Percentiles rank a stretch among this genome's conserved stretches.
Conservation (phyloP, 2,329 filamentous ascomycete genomes). For the Fusarium mundagurra region DNA sequence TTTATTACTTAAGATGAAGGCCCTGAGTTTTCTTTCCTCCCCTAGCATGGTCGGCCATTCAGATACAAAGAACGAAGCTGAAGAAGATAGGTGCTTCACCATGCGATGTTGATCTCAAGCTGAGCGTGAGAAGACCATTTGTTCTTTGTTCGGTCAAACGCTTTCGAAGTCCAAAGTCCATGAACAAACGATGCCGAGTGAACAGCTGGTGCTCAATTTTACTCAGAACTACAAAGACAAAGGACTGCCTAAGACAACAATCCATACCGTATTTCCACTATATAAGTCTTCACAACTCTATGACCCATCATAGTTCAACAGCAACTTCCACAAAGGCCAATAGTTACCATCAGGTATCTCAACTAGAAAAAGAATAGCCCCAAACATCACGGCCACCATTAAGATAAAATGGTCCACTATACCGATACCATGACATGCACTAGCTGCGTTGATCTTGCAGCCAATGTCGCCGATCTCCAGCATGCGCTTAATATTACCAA, state of each 20-base stretch:
- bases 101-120: not conserved
- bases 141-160: not conserved
- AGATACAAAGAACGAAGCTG: no score
- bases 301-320: fast-evolving
- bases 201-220: not conserved
- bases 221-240: no score
- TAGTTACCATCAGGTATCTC: fast-evolving
- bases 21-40: no score
- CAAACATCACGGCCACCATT: no score
- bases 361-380: fast-evolving
- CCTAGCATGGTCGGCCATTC: no score
- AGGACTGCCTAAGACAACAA: fast-evolving
- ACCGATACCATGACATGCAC: not conserved
- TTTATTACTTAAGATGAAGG: no score
- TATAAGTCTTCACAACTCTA: not conserved
- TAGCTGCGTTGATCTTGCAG: not conserved
- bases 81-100: not conserved
- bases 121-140: fast-evolving
- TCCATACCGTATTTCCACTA: fast-evolving
- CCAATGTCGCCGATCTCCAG: not conserved
- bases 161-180: fast-evolving
- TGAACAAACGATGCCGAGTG: not conserved
- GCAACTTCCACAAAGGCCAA: no score
- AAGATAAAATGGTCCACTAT: not conserved
- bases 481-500: fast-evolving